These are phyloP conservation scores for Solanum dulcamara DNA, from an alignment of 257 asterid genomes.

Conservation along the genomic window DNA sequence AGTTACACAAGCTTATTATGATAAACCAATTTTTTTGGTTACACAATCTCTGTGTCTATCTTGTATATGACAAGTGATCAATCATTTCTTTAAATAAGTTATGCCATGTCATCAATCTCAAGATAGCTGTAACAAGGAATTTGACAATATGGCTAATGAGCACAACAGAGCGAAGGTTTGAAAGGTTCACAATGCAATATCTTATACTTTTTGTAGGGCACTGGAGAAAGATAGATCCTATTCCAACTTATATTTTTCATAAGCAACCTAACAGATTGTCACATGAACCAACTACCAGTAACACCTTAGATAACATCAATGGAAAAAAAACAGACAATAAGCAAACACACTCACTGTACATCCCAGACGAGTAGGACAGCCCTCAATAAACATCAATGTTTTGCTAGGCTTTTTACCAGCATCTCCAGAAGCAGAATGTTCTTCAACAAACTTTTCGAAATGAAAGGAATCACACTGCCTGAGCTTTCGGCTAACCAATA, in stretches of 20 bases:
- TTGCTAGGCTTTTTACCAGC: slow-evolving; percentile 66
- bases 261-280: not conserved
- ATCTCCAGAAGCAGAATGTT: slow-evolving; percentile 49
- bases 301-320: not conserved
- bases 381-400: slow-evolving; percentile 89
- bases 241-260: not conserved
- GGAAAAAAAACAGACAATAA: not conserved
- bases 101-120: not conserved
- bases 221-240: not conserved
- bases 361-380: slow-evolving; percentile 76
- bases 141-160: not conserved
- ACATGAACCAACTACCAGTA: not conserved
- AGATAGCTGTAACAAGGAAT: not conserved
- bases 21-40: not conserved
- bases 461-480: slow-evolving; percentile 75
- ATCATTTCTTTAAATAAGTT: not conserved
- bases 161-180: not conserved
- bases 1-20: not conserved
- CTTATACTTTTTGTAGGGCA: not conserved
- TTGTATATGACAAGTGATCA: not conserved
- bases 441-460: slow-evolving; percentile 79
- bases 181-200: not conserved
- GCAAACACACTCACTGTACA: slow-evolving; percentile 54
- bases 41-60: not conserved
- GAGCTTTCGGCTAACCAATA: slow-evolving; percentile 45